Conservation (phyloP, 2,329 filamentous ascomycete species). For the Graphiopsis chlorocephala region DNA sequence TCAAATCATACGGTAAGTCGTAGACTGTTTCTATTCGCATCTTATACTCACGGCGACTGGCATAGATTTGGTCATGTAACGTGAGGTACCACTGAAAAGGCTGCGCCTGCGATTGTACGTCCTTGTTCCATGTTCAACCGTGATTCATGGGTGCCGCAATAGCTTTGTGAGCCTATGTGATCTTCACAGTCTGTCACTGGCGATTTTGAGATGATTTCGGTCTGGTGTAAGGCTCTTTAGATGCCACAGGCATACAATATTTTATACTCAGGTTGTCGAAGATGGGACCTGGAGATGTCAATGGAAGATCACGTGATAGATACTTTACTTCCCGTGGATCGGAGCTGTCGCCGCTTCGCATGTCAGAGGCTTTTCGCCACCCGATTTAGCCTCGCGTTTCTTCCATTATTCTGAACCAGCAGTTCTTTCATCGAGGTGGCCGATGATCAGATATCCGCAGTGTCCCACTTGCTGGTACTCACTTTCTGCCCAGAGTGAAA, state of each 20-base stretch:
- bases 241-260: not conserved
- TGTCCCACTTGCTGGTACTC: not conserved
- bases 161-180: not conserved
- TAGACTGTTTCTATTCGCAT: not conserved
- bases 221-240: not conserved
- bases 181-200: not conserved
- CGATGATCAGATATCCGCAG: not conserved
- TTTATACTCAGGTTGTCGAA: not conserved
- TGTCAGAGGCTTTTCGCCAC: not conserved
- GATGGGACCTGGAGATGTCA: not conserved
- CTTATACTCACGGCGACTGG: not conserved
- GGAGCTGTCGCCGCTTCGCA: not conserved
- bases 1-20: not conserved
- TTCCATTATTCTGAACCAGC: not conserved
- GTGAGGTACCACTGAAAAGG: not conserved
- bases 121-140: not conserved
- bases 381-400: not conserved
- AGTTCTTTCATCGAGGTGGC: not conserved
- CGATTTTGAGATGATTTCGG: not conserved
- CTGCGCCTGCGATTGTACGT: not conserved
- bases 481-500: not conserved
- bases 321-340: not conserved
- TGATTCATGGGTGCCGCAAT: not conserved
- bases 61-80: not conserved
- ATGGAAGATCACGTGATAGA: not conserved